Percentiles rank a stretch among this genome's conserved stretches.
These are phyloP conservation scores for Aspergillus chevalieri DNA, from an alignment of 2,329 filamentous ascomycete species.

Conservation along the genomic window DNA sequence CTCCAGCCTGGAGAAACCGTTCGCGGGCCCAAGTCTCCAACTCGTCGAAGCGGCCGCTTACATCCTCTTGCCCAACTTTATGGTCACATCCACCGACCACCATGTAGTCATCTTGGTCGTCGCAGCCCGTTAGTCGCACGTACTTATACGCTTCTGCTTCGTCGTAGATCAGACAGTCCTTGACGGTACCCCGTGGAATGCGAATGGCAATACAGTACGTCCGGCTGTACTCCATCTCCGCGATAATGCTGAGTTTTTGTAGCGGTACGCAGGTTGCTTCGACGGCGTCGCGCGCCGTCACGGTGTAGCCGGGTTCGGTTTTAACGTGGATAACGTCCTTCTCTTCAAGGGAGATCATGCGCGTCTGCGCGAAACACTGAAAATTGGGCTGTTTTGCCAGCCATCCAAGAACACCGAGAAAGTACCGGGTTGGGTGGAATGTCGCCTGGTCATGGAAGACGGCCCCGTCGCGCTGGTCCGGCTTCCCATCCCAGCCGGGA, in stretches of 20 bases:
- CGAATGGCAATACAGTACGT: conserved; percentile 54
- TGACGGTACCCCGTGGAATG: conserved; percentile 47
- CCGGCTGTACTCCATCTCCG: conserved; percentile 49
- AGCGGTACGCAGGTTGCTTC: conserved; percentile 52
- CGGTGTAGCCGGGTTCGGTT: conserved; percentile 43
- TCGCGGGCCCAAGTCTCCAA: conserved; percentile 50
- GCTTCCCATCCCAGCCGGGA: conserved; percentile 47
- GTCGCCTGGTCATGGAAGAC: conserved; percentile 46
- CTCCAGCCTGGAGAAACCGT: conserved; percentile 46
- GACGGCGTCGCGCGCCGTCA: conserved; percentile 46
- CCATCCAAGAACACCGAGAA: conserved; percentile 48
- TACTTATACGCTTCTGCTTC: conserved; percentile 52
- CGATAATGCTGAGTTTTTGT: conserved; percentile 50
- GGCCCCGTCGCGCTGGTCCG: conserved; percentile 48
- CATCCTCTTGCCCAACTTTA: conserved; percentile 50
- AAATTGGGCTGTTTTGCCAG: conserved; percentile 49
- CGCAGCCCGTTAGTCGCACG: conserved; percentile 48
- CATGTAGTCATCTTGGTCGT: conserved; percentile 50
- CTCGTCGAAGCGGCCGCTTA: conserved; percentile 43
- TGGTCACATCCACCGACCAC: conserved; percentile 54
- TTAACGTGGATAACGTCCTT: conserved; percentile 44
- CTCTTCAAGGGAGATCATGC: conserved; percentile 45
- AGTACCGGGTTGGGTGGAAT: conserved; percentile 54
- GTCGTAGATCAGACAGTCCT: conserved; percentile 54
- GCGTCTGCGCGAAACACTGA: conserved; percentile 47